Conservation (phyloP, 805 yeast genomes). For the Candida sakaeoensis region DNA sequence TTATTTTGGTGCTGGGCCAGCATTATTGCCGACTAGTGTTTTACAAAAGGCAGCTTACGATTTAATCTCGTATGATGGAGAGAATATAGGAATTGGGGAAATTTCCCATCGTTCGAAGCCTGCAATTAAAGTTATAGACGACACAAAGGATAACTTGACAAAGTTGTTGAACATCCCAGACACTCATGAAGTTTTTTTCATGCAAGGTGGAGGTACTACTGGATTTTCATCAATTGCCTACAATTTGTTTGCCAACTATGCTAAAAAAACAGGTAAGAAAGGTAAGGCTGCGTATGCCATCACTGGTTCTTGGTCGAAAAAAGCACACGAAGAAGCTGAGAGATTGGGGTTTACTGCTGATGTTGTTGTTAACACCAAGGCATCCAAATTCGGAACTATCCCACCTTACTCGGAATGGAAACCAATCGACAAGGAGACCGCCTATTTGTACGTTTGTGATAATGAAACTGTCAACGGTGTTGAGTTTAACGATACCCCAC, state of each 20-base stretch:
- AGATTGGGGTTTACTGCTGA: constrained; percentile 79
- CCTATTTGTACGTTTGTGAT: constrained; percentile 89
- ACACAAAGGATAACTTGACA: constrained; percentile 63
- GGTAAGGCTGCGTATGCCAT: constrained; percentile 85
- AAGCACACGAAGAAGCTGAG: constrained; percentile 80
- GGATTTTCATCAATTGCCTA: constrained; percentile 89
- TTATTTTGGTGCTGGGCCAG: constrained; percentile 99
- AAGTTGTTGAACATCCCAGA: constrained; percentile 76
- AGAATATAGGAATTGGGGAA: constrained; percentile 90
- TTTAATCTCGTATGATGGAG: constrained; percentile 62
- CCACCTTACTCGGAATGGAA: constrained; percentile 69
- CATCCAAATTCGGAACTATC: constrained; percentile 57
- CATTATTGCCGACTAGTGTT: constrained; percentile 78
- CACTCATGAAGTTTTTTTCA: constrained; percentile 87
- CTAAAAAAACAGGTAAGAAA: constrained; percentile 64
- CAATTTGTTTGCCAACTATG: constrained; percentile 73
- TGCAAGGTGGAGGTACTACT: constrained; percentile 98
- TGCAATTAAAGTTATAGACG: constrained; percentile 73
- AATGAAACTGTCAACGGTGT: constrained; percentile 97
- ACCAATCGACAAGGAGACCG: constrained; percentile 53
- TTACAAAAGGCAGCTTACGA: constrained; percentile 86
- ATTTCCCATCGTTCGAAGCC: constrained; percentile 91
- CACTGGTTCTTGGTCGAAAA: constrained; percentile 93
- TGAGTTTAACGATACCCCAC: constrained; percentile 60
- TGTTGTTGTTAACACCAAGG: constrained; percentile 62